Evolutionary conservation across 2,329 filamentous ascomycete genomes (phyloP).

Genomic region (Neophaeococcomyces mojaviensis): DNA sequence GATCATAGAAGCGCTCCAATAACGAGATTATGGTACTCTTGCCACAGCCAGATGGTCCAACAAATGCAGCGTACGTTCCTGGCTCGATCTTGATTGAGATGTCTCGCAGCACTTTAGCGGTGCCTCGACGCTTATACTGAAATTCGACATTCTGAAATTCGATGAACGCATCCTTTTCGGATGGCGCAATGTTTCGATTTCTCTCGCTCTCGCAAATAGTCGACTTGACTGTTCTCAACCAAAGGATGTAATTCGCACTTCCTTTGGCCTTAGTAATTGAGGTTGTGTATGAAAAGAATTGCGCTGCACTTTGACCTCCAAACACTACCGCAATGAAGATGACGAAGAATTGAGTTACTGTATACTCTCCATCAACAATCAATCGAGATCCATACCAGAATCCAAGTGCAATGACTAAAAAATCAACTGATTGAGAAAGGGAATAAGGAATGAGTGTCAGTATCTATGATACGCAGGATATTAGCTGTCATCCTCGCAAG

Average conservation of each 20-base stretch:
- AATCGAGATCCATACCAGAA: constrained; percentile 66
- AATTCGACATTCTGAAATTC: constrained; percentile 87
- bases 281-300: constrained; percentile 27
- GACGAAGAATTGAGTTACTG: constrained; percentile 61
- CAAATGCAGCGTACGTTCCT: constrained; percentile 52
- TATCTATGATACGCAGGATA: neutral
- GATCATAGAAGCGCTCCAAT: constrained; percentile 88
- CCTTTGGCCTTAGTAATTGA: constrained; percentile 79
- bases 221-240: constrained; percentile 74
- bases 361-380: constrained; percentile 57
- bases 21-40: constrained; percentile 89
- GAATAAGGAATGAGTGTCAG: constrained; percentile 65
- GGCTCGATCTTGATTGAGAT: constrained; percentile 45
- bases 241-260: constrained; percentile 70
- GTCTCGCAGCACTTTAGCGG: constrained; percentile 75
- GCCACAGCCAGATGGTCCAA: constrained; percentile 83
- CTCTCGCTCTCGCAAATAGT: constrained; percentile 63
- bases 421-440: constrained; percentile 65
- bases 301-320: constrained; percentile 25
- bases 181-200: constrained; percentile 80
- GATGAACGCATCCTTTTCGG: too few species aligned
- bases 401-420: constrained; percentile 65
- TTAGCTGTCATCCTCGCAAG: too few species aligned
- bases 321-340: constrained; percentile 36
- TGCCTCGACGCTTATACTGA: constrained; percentile 85